Evolutionary conservation across 805 yeast species (phyloP).

Genomic region (Lipomyces chichibuensis): DNA sequence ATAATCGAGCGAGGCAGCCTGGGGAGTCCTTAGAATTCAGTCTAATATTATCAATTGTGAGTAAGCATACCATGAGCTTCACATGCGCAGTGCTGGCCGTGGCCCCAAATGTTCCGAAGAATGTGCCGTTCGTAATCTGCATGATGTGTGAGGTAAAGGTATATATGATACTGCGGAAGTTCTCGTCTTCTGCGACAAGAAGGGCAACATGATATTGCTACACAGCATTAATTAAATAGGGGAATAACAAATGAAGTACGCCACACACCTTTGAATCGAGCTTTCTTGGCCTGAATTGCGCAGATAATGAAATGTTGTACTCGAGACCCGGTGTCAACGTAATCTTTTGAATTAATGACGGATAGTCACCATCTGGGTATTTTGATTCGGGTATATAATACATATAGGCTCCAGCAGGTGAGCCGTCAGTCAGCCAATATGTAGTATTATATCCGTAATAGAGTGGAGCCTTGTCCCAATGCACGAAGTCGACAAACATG

Average conservation of each 20-base stretch:
- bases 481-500: not conserved
- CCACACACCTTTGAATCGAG: not conserved
- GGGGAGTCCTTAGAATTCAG: not conserved
- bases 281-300: not conserved
- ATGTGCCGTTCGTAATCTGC: not conserved
- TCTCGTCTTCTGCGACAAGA: not conserved
- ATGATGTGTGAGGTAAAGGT: not conserved
- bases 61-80: not conserved
- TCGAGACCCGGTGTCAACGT: not conserved
- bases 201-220: not conserved
- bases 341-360: not conserved
- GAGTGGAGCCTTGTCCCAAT: not conserved
- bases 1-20: not conserved
- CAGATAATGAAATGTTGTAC: not conserved
- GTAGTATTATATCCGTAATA: too few relatives aligned
- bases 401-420: not conserved
- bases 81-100: not conserved
- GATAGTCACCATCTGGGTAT: not conserved
- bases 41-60: not conserved
- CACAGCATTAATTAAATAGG: not conserved
- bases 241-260: not conserved
- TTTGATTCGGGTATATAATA: not conserved
- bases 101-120: not conserved
- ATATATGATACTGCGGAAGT: not conserved
- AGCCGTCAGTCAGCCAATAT: not conserved